These are phyloP conservation scores for Xanthoconium stramineum DNA, from an alignment of 768 basidiomycete species.

Conservation along the genomic window DNA sequence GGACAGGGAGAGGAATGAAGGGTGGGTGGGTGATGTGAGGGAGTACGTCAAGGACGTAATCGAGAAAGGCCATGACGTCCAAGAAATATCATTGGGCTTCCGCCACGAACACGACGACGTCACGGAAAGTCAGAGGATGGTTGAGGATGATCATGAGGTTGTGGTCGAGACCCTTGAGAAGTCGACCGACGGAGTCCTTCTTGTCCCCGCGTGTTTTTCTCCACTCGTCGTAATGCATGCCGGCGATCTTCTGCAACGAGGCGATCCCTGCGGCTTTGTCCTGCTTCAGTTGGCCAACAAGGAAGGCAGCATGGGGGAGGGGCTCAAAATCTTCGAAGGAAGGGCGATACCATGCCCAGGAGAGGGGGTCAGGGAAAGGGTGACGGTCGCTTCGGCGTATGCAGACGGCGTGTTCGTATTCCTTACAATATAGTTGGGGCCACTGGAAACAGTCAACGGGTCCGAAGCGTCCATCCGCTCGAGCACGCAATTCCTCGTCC, in stretches of 20 bases:
- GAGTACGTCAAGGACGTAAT: background rate
- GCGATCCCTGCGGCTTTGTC: background rate
- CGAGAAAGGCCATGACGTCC: background rate
- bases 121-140: background rate
- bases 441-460: background rate
- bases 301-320: background rate
- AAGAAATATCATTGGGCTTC: background rate
- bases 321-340: background rate
- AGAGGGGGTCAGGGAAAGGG: background rate
- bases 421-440: background rate
- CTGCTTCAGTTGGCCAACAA: background rate
- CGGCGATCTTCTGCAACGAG: too few species aligned
- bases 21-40: background rate
- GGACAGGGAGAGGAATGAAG: too few species aligned
- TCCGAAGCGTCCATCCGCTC: background rate
- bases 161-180: too few species aligned
- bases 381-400: background rate
- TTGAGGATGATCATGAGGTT: background rate
- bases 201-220: too few species aligned
- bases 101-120: background rate
- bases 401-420: background rate
- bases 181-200: too few species aligned
- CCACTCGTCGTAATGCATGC: too few species aligned
- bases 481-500: background rate
- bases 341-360: background rate